A percentile compares a stretch with the other conserved stretches of the same genome.
Evolutionary conservation across 2,329 filamentous ascomycete species (phyloP).

Genomic region (Nigrospora sphaerica): DNA sequence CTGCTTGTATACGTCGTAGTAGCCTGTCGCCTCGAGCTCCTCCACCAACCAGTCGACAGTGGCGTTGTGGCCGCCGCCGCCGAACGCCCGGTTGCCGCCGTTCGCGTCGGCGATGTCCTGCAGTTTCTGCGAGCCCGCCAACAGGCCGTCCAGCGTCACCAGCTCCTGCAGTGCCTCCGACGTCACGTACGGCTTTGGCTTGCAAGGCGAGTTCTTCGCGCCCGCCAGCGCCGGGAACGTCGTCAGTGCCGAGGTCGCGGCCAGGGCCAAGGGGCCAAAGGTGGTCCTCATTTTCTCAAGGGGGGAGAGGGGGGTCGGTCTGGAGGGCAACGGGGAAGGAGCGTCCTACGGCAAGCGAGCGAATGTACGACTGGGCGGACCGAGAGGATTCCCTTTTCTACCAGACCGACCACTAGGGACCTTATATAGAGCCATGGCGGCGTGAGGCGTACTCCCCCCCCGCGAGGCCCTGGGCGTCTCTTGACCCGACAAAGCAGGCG

Average conservation of each 20-base stretch:
- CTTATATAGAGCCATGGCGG: no score
- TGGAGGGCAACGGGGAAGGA: no score
- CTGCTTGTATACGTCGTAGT: conserved; percentile 37
- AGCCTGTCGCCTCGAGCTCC: conserved; percentile 26
- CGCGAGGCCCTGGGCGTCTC: no score
- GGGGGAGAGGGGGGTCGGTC: no score
- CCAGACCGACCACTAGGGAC: no score
- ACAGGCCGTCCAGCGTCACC: conserved; percentile 31
- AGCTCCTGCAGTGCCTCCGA: conserved; percentile 29
- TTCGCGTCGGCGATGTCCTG: conserved; percentile 35
- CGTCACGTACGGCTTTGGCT: conserved; percentile 23
- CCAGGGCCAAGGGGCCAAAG: background rate
- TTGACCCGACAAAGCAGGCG: no score
- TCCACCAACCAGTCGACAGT: conserved; percentile 38
- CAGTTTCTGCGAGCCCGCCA: conserved; percentile 35
- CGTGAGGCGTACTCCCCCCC: no score
- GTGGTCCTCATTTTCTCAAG: background rate
- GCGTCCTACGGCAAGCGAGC: no score
- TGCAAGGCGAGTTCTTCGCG: conserved; percentile 7
- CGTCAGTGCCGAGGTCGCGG: no score
- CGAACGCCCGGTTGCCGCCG: conserved; percentile 35
- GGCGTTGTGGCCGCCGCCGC: conserved; percentile 35
- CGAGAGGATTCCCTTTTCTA: no score
- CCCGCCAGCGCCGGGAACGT: background rate
- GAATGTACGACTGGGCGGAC: no score